Percentiles rank a stretch among this genome's conserved stretches.
phyloP scores from a whole-genome alignment of 2,329 filamentous ascomycete genomes.

The Diaporthe humulicola region DNA sequence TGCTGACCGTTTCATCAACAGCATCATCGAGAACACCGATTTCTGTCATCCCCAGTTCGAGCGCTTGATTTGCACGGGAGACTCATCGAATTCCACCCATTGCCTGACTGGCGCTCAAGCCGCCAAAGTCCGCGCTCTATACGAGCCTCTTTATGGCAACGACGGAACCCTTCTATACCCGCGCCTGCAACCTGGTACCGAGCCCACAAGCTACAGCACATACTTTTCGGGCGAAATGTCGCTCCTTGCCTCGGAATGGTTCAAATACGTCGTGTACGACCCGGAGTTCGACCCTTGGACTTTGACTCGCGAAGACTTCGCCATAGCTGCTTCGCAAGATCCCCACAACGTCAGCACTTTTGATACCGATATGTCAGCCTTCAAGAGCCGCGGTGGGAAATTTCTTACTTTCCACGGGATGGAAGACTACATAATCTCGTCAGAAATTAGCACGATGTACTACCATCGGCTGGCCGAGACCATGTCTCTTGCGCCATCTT shows the following conservation, averaged over 20 bases:
- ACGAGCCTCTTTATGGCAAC: background rate
- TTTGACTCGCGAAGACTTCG: slow-evolving; percentile 53
- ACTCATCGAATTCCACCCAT: background rate
- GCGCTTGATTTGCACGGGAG: background rate
- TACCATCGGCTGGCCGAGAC: slow-evolving; percentile 57
- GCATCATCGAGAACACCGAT: background rate
- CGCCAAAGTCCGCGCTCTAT: slow-evolving; percentile 6
- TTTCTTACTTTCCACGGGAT: slow-evolving; percentile 59
- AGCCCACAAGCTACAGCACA: slow-evolving; percentile 44
- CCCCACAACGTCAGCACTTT: slow-evolving; percentile 43
- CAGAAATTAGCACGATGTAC: slow-evolving; percentile 59
- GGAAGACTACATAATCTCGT: slow-evolving; percentile 57
- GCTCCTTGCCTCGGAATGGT: slow-evolving; percentile 57
- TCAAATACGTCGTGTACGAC: slow-evolving; percentile 60
- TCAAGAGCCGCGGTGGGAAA: slow-evolving; percentile 55
- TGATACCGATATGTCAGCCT: slow-evolving; percentile 53
- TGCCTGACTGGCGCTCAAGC: background rate
- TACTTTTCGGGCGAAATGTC: slow-evolving; percentile 4
- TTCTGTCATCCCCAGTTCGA: background rate
- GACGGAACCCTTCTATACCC: slow-evolving; percentile 46
- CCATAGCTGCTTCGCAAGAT: slow-evolving; percentile 37
- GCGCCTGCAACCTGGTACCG: slow-evolving; percentile 61
- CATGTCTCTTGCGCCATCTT: slow-evolving; percentile 41
- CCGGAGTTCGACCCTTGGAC: slow-evolving; percentile 54
- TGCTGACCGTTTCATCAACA: background rate